These are phyloP conservation scores for Blastomyces parvus DNA, from an alignment of 2,329 filamentous ascomycete genomes.

Conservation along the genomic window DNA sequence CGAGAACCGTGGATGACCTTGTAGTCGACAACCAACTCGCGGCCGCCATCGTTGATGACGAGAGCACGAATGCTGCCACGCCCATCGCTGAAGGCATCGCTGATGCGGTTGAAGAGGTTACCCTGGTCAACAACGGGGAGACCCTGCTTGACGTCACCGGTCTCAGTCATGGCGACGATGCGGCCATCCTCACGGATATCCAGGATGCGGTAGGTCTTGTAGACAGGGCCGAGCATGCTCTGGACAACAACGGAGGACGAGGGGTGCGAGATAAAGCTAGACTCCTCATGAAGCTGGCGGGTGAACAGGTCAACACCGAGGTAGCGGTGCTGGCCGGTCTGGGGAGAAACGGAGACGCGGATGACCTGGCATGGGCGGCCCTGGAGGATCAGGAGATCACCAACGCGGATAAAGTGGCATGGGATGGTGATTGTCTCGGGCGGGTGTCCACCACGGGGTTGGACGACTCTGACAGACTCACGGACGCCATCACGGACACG, in stretches of 20 bases:
- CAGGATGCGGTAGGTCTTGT: slow-evolving; percentile 99
- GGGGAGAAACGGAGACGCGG: slow-evolving; percentile 94
- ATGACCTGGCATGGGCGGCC: slow-evolving; percentile 99
- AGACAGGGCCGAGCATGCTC: slow-evolving; percentile 98
- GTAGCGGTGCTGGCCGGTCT: slow-evolving; percentile 99
- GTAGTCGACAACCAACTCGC: slow-evolving; percentile 96
- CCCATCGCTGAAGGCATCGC: slow-evolving; percentile 77
- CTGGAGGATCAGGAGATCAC: slow-evolving; percentile 97
- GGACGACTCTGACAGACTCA: slow-evolving; percentile 42
- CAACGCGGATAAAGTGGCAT: slow-evolving; percentile 98
- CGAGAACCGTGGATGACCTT: slow-evolving; percentile 84
- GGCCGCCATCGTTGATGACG: slow-evolving; percentile 85
- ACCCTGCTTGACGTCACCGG: slow-evolving; percentile 93
- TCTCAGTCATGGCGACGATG: slow-evolving; percentile 97
- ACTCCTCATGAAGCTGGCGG: slow-evolving; percentile 99
- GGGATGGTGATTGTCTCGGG: slow-evolving; percentile 94
- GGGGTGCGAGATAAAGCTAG: slow-evolving; percentile 93
- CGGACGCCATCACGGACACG: slow-evolving; percentile 36
- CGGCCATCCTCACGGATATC: slow-evolving; percentile 79
- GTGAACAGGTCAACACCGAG: slow-evolving; percentile 99
- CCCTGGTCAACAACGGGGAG: slow-evolving; percentile 93
- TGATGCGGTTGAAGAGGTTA: slow-evolving; percentile 70
- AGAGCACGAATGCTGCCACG: slow-evolving; percentile 90
- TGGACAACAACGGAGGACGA: slow-evolving; percentile 93
- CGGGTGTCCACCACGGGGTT: slow-evolving; percentile 41